Evolutionary conservation across 2,329 filamentous ascomycete genomes (phyloP).

Genomic region (Colletotrichum somersetense): DNA sequence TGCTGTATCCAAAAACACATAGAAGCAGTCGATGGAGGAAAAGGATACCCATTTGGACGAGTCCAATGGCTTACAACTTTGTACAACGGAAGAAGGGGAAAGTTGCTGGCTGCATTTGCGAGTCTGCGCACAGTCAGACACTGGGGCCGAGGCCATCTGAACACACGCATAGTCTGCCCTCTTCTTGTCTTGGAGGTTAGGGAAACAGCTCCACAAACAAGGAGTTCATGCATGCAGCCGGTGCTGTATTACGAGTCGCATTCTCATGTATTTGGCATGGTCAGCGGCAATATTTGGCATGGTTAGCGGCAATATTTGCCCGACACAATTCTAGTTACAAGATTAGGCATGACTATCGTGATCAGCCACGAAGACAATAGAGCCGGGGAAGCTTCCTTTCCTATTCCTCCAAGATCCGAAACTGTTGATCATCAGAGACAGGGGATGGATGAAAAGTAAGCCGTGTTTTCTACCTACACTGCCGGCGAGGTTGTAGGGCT

Average conservation of each 20-base stretch:
- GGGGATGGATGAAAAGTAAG: neutral
- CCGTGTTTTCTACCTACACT: neutral
- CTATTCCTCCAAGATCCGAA: neutral
- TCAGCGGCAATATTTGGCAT: too few relatives aligned
- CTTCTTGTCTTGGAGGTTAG: neutral
- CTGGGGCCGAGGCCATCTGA: too few relatives aligned
- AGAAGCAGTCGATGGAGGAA: neutral
- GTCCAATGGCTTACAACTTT: neutral
- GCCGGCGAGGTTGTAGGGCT: neutral
- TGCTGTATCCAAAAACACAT: neutral
- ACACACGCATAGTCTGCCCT: neutral
- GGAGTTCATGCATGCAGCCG: too few relatives aligned
- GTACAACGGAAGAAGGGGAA: neutral
- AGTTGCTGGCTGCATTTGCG: neutral
- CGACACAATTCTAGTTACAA: too few relatives aligned
- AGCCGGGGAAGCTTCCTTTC: neutral
- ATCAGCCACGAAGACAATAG: too few relatives aligned
- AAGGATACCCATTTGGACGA: neutral
- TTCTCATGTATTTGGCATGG: too few relatives aligned
- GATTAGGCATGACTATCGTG: too few relatives aligned
- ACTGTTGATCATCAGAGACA: neutral
- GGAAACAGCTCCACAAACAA: too few relatives aligned
- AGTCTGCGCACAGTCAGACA: neutral
- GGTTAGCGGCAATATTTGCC: too few relatives aligned
- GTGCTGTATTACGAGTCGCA: too few relatives aligned